Evolutionary conservation across 2,329 filamentous ascomycete genomes (phyloP).

Genomic region (Aspergillus viridinutans): DNA sequence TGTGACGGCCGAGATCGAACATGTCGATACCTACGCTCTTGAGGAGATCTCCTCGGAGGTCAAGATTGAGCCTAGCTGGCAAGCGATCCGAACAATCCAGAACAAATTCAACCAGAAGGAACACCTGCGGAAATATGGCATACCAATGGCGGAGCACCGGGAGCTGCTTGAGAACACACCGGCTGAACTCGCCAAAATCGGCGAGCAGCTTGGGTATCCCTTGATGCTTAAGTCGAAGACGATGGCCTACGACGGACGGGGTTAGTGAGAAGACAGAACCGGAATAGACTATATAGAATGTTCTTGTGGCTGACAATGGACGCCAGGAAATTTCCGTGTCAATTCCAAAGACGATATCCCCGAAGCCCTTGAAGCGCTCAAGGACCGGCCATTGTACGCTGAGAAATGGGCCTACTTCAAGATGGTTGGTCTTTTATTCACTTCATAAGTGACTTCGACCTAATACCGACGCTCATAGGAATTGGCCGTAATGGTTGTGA

Average conservation of each 20-base stretch:
- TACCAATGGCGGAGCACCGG: slow-evolving; percentile 69
- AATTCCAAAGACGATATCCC: slow-evolving; percentile 57
- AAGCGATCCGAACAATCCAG: slow-evolving; percentile 82
- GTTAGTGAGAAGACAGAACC: slow-evolving; percentile 41
- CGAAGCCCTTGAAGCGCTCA: slow-evolving; percentile 65
- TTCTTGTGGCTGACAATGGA: slow-evolving; percentile 4
- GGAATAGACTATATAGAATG: background rate
- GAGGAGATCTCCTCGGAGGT: slow-evolving; percentile 72
- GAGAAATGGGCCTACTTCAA: slow-evolving; percentile 85
- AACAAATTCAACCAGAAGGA: slow-evolving; percentile 91
- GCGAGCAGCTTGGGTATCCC: slow-evolving; percentile 67
- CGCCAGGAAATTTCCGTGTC: slow-evolving; percentile 61
- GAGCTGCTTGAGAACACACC: slow-evolving; percentile 58
- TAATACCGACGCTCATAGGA: slow-evolving; percentile 46
- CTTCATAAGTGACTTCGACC: background rate
- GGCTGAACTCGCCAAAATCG: slow-evolving; percentile 61
- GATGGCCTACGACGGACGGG: slow-evolving; percentile 87
- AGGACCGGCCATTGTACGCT: slow-evolving; percentile 70
- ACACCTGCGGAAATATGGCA: slow-evolving; percentile 63
- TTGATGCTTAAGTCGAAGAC: slow-evolving; percentile 91
- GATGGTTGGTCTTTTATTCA: slow-evolving; percentile 40
- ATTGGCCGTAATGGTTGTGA: slow-evolving; percentile 89
- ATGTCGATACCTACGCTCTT: slow-evolving; percentile 83
- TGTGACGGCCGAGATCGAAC: slow-evolving; percentile 91
- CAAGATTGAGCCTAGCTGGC: slow-evolving; percentile 74